phyloP scores from a whole-genome alignment of 176 grass and related monocot genomes.

The Aegilops umbellulata region DNA sequence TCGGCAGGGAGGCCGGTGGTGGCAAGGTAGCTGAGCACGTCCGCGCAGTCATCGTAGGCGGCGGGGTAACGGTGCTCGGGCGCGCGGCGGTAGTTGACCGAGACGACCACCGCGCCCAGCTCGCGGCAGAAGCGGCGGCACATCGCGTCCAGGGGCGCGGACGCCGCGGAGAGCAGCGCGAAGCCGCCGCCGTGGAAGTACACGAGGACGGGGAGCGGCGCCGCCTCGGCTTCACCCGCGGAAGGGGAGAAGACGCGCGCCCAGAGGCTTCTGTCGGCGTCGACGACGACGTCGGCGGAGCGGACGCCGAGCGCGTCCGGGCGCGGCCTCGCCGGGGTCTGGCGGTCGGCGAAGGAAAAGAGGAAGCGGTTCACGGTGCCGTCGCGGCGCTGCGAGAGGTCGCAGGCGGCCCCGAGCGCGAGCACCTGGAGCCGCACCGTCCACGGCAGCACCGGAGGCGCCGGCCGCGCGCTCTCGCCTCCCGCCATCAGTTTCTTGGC shows the following conservation, averaged over 20 bases:
- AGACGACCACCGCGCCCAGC: constrained; percentile 4
- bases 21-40: constrained; percentile 42
- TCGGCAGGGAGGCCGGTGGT: neutral
- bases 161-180: constrained; percentile 43
- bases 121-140: constrained; percentile 47
- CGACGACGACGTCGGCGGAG: constrained; percentile 39
- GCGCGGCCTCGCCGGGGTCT: neutral
- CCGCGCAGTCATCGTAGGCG: constrained; percentile 53
- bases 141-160: constrained; percentile 31
- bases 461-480: neutral
- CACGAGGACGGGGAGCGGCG: constrained; percentile 38
- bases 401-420: neutral
- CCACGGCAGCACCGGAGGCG: constrained; percentile 33
- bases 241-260: constrained; percentile 39
- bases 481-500: neutral
- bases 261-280: constrained; percentile 31
- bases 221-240: neutral
- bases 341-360: constrained; percentile 37
- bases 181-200: constrained; percentile 72
- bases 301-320: constrained; percentile 34
- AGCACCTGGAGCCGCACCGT: constrained; percentile 25
- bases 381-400: constrained; percentile 35
- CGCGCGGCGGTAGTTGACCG: constrained; percentile 63
- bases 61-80: constrained; percentile 61
- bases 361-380: constrained; percentile 53